A percentile compares a stretch with the other conserved stretches of the same genome.
These are phyloP conservation scores for Aspergillus novofumigatus DNA, from an alignment of 2,329 filamentous ascomycete genomes.

Conservation along the genomic window DNA sequence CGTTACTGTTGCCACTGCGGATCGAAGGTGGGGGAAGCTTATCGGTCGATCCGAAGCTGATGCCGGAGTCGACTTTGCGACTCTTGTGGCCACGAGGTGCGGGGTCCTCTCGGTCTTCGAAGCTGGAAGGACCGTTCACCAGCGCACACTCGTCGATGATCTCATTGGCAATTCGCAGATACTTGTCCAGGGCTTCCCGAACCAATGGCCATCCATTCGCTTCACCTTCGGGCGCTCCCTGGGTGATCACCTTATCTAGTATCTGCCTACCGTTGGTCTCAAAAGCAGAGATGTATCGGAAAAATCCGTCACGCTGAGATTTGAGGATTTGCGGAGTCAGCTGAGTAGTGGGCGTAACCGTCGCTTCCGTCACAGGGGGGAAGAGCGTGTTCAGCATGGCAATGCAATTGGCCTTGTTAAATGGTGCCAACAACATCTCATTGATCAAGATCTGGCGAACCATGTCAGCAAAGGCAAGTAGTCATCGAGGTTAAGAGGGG, in stretches of 20 bases:
- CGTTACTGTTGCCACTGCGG: slow-evolving; percentile 30
- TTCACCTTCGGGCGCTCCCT: slow-evolving; percentile 50
- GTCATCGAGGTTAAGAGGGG: slow-evolving; percentile 14
- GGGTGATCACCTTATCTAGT: slow-evolving; percentile 50
- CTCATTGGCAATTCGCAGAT: slow-evolving; percentile 55
- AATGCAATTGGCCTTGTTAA: slow-evolving; percentile 62
- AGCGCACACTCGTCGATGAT: slow-evolving; percentile 58
- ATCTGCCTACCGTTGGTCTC: slow-evolving; percentile 53
- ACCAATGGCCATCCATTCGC: slow-evolving; percentile 53
- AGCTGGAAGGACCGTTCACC: slow-evolving; percentile 43
- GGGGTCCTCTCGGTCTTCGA: slow-evolving; percentile 26
- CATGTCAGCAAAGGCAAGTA: background rate
- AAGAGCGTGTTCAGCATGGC: slow-evolving; percentile 66
- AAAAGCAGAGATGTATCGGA: slow-evolving; percentile 57
- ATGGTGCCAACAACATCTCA: slow-evolving; percentile 58
- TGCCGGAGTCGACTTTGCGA: slow-evolving; percentile 61
- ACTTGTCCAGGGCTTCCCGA: slow-evolving; percentile 52
- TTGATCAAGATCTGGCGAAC: slow-evolving; percentile 56
- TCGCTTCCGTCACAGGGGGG: slow-evolving; percentile 49
- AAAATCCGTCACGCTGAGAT: slow-evolving; percentile 58
- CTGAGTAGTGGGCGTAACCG: slow-evolving; percentile 47
- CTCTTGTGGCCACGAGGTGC: slow-evolving; percentile 39
- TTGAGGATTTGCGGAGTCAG: slow-evolving; percentile 51
- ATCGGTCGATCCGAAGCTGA: slow-evolving; percentile 51
- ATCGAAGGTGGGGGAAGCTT: slow-evolving; percentile 36